Conservation (phyloP, 768 basidiomycete species). For the Suillus hirtellus region DNA sequence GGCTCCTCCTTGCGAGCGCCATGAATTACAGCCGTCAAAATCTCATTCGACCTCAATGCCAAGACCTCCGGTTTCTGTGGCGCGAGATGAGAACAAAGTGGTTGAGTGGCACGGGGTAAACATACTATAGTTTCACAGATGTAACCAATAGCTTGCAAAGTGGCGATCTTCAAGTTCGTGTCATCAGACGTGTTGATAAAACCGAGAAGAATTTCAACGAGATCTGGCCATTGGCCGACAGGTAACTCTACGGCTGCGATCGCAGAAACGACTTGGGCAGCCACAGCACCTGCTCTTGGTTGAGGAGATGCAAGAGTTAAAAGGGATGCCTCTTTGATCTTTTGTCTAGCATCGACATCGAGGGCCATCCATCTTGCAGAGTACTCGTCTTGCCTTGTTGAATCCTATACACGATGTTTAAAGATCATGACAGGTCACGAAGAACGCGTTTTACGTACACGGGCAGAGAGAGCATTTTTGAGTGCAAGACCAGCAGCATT, state of each 20-base stretch:
- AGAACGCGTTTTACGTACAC: constrained; percentile 57
- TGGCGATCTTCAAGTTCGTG: constrained; percentile 77
- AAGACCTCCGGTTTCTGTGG: constrained; percentile 89
- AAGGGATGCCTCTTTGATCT: constrained; percentile 89
- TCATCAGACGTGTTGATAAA: constrained; percentile 79
- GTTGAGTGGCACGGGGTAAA: constrained; percentile 24
- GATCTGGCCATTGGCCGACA: constrained; percentile 81
- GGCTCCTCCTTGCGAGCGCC: constrained; percentile 96
- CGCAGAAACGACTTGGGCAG: constrained; percentile 92
- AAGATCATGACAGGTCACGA: constrained; percentile 19
- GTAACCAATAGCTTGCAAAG: constrained; percentile 93
- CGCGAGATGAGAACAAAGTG: constrained; percentile 12
- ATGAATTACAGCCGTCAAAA: constrained; percentile 96
- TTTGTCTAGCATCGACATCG: constrained; percentile 60
- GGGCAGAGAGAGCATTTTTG: constrained; percentile 91
- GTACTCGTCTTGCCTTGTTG: constrained; percentile 71
- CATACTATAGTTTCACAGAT: constrained; percentile 96
- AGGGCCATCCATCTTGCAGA: constrained; percentile 83
- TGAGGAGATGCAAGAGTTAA: constrained; percentile 74
- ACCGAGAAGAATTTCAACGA: constrained; percentile 85
- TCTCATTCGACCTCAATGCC: constrained; percentile 89
- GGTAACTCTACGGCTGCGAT: constrained; percentile 94
- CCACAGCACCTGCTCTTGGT: constrained; percentile 77
- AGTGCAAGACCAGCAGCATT: constrained; percentile 96
- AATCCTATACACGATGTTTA: constrained; percentile 53